Evolutionary conservation across 2,329 filamentous ascomycete species (phyloP), one percentile per base, ranked within the genome.

Genomic region (Verticillium alfalfae): DNA sequence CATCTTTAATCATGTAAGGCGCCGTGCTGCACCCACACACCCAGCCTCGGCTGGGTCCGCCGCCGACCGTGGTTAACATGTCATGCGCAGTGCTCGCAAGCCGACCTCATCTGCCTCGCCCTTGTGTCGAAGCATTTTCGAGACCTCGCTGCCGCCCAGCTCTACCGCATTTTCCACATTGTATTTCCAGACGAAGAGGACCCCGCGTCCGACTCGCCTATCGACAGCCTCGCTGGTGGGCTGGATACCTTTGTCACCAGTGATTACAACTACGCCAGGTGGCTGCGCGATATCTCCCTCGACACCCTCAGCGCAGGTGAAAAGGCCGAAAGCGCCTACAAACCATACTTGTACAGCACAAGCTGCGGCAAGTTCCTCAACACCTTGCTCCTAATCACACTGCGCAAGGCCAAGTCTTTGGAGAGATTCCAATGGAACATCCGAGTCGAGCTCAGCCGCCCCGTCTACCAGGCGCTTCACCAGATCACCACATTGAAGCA

Each of bases 341-440:
- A 81, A 60, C 74, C 79, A 1, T 87, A 86, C 65, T 74, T 82
- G 8, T 83, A 83, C 67, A 81, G 74, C 61, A 72, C 78, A 37
- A 85, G 81, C 69, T 86, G 83, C 67, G 86, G 85, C 59, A 88
- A 86, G 73, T 87, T 88, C 61, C 78, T 89, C 70, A 88, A 86
- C 66, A 87, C 84, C 0, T 71, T 89, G 52, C 71, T 89, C 6
- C 78, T 82, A 36, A 68, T 87, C 68, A 81, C 84, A 1, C 69
- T 89, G 63, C 83, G 81, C 66, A 84, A 82, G 66, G 80, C 85
- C 34, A 78, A 72, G 54, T 74, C 77, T 1, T 76, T 89, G 31
- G 85, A 88, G 68, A 76, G 76, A 3, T 87, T 88, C 67, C 77
- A 82, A 65, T 89, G 86, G 86, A 86, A 88, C 69, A 83, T 88